A percentile compares a stretch with the other conserved stretches of the same genome.
Evolutionary conservation across 345 rosid species (phyloP).

Genomic region (Rhodamnia argentea): DNA sequence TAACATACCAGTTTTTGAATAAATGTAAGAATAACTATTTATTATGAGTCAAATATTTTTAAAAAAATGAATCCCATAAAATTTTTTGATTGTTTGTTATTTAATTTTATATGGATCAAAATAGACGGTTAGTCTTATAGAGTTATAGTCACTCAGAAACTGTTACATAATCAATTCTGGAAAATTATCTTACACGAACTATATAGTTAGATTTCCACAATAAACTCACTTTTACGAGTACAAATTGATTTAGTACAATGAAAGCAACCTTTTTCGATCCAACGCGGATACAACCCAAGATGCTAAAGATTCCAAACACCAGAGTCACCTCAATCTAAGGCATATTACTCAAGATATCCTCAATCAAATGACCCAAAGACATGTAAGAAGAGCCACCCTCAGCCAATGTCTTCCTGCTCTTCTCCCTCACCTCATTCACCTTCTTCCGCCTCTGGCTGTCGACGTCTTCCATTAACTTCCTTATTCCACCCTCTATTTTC

Average conservation of each 20-base stretch:
- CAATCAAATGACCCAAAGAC: conserved; percentile 13
- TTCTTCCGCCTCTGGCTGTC: conserved; percentile 10
- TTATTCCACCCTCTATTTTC: conserved; percentile 31
- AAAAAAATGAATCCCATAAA: too few relatives aligned
- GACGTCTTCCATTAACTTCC: conserved; percentile 23
- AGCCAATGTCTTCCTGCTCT: conserved; percentile 15
- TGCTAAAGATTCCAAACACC: not conserved
- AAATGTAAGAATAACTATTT: too few relatives aligned
- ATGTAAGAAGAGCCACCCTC: conserved; percentile 39
- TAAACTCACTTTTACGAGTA: not conserved
- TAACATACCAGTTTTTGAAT: too few relatives aligned
- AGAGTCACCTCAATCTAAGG: not conserved
- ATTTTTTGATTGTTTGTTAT: too few relatives aligned
- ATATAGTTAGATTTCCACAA: not conserved
- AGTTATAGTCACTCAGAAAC: too few relatives aligned
- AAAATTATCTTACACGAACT: conserved; percentile 7
- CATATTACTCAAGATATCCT: conserved; percentile 5
- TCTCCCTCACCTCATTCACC: conserved; percentile 15
- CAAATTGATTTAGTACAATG: not conserved
- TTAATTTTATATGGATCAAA: too few relatives aligned
- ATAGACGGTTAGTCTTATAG: too few relatives aligned
- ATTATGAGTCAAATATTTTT: too few relatives aligned
- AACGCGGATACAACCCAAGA: too few relatives aligned
- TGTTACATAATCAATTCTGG: too few relatives aligned
- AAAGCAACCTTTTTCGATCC: not conserved